Base-by-base conservation (phyloP, 345 rosid genomes). In the Diplotaxis tenuifolia region DNA sequence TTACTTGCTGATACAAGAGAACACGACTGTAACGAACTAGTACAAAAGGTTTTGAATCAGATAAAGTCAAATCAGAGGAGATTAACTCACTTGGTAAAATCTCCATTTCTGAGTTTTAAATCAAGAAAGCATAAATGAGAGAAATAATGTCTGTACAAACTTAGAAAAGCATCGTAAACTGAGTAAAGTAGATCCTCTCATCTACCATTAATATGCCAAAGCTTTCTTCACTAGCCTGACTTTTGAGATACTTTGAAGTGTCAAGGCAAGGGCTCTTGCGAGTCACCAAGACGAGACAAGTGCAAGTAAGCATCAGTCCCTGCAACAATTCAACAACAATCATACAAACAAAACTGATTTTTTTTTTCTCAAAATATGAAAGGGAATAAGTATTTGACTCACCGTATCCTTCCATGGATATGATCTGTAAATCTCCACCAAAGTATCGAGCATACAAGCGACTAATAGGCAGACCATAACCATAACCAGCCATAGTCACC, bases 401-500 rank as follows among this genome's bases (percentile, higher is more conserved):
- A 90, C 99, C 99, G 45, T 95, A 95, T 87, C 99, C 99, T 83
- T 95, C 99, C 98, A 95, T 92, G 25, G 96, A 95, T 70, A 90
- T 90, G 71, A 92, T 82, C 74, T 95, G 98, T 79, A 95, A 85
- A 79, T 92, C 99, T 19, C 99, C 99, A 68, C 99, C 99, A 25
- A 95, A 95, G 67, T 95, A 95, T 65, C 85, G 84, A 63, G 99
- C 99, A 79, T 95, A 92, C 78, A 95, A 78, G 38, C 99, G 97
- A 60, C 99, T 95, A 63, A 95, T 90, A 4, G 99, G 99, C 28
- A 92, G 79, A 62, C 99, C 99, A 67, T 81, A 95, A 28, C 99
- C 99, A 78, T 88, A 95, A 52, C 98, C 99, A 29, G 99, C 99
- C 99, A 95, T 95, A 8, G 88, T 95, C 56, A 88, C 83, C 0